A percentile compares a stretch with the other conserved stretches of the same genome.
phyloP scores from a whole-genome alignment of 2,329 filamentous ascomycete genomes.

The Delphinella strobiligena region DNA sequence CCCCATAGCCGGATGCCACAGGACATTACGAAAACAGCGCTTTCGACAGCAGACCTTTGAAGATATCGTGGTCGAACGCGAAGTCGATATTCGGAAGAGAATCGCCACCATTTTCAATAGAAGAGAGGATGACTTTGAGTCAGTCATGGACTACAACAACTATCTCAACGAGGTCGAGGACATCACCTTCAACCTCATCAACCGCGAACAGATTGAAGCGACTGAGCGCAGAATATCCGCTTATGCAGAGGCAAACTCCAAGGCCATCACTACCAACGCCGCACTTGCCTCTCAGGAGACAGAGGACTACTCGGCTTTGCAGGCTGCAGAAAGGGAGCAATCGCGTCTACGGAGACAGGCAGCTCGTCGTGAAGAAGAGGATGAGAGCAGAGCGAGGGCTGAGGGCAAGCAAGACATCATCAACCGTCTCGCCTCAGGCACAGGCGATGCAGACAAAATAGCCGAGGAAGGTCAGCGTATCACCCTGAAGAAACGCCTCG shows the following conservation, averaged over 20 bases:
- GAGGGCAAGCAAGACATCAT: constrained; percentile 58
- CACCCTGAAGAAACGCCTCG: constrained; percentile 60
- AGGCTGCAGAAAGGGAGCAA: constrained; percentile 53
- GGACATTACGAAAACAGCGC: constrained; percentile 70
- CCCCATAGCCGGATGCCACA: constrained; percentile 76
- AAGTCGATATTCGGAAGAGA: constrained; percentile 75
- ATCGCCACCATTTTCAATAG: constrained; percentile 74
- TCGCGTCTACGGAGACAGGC: constrained; percentile 50
- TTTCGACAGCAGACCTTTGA: constrained; percentile 85
- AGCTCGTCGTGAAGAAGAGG: constrained; percentile 55
- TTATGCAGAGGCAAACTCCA: constrained; percentile 64
- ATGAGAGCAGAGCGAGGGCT: constrained; percentile 52
- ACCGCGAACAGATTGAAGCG: constrained; percentile 54
- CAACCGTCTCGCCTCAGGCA: constrained; percentile 52
- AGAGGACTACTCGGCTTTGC: constrained; percentile 31
- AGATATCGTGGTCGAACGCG: constrained; percentile 73
- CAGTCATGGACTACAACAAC: constrained; percentile 73
- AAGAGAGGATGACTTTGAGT: constrained; percentile 81
- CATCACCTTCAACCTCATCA: constrained; percentile 77
- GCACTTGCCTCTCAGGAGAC: constrained; percentile 36
- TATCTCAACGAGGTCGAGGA: constrained; percentile 90
- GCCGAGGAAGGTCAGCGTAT: constrained; percentile 44
- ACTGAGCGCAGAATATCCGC: constrained; percentile 47
- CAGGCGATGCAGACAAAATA: constrained; percentile 46
- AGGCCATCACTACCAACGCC: constrained; percentile 39